Base-by-base conservation (phyloP, 202 grass and related monocot genomes). In the Hordeum pubiflorum region DNA sequence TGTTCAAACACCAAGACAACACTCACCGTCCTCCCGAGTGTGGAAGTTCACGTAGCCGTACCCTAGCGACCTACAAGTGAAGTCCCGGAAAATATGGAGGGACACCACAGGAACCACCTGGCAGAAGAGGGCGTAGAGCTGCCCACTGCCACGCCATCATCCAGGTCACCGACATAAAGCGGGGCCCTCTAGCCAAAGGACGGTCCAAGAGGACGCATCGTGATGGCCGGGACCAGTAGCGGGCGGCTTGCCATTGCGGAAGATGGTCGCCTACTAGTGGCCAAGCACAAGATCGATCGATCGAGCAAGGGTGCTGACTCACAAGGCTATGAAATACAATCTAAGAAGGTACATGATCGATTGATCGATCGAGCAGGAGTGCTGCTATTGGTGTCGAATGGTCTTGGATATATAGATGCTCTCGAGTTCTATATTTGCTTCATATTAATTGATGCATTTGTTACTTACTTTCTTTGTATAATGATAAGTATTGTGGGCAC, bases 141-240 rank as follows among this genome's bases (percentile, higher is more conserved):
- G 18, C 24, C 34, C 55, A 86, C 78, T 5, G 24, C 20, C 15
- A 93, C 63, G 11, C 7, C 46, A 3, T 3, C 34, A 5, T 79
- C 82, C 2, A 93, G 87, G 24, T 88, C 82, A 0, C 85, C 85
- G 0, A 93, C 88, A 32, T 90, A 88, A 1, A 90, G 24, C 2
- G 85, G 85, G 15, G 74, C 62, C 1, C 29, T 76, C 20, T 63
- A 38, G 5, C 29, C 40, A 15, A 31, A 12, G 0, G 15, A 8
- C 9, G 17, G 15, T 36, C 15, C 3, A 65, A 1, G 32, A 65
- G 34, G 34, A 15, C 44, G 13, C 17, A 18, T 7, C 0, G 62
- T 65, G 3, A n/a, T 8, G n/a, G n/a, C 2, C 14, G 32, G 62
- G 3, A 15, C 31, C 1, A 62, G 59, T 12, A 31, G 26, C 13